Base-by-base conservation (phyloP, 768 basidiomycete species). In the Collybia mongolica region DNA sequence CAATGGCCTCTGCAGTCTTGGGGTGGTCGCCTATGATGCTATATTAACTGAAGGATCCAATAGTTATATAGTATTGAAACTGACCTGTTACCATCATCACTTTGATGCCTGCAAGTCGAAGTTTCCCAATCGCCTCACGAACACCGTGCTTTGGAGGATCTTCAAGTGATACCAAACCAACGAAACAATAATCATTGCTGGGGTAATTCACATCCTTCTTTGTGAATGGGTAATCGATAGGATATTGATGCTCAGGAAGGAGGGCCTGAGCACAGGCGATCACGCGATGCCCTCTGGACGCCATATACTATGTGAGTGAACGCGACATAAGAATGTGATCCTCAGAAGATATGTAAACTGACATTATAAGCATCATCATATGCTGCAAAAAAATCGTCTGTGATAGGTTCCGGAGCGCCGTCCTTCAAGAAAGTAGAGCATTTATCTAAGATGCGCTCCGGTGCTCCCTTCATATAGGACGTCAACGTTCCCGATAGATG, bases 31-130 rank as follows among this genome's bases (percentile, higher is more conserved):
- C 81, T 79, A 37, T 2, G 50, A 28, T 38, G 20, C 9, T 35
- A 46, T 26, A 20, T 45, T 35, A 40, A 42, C 32, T 19, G 40
- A 18, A n/a, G 41, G 42, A 18, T 20, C 7, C 7, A 20, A 6
- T 11, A 46, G 36, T 18, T 11, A 40, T 17, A 20, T 29, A 44
- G 23, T 52, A 18, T 5, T 14, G 8, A 22, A 17, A 58, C 70
- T 45, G 23, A 79, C 82, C 84, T 19, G 84, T 87, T 5, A 87
- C 81, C 85, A 87, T 87, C 80, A 86, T 86, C 28, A 87, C 83
- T 64, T 84, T 86, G 61, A 86, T 87, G 1, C 85, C 85, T 2
- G 85, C 84, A 6, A 85, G 72, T 49, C 85, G 77, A 45, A 87
- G 77, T 20, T 82, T 84, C 4, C 84, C 84, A 55, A 87, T 84